Evolutionary conservation across 176 grass and related monocot genomes (phyloP), one percentile per base, ranked within the genome.

Genomic region (Lolium perenne): DNA sequence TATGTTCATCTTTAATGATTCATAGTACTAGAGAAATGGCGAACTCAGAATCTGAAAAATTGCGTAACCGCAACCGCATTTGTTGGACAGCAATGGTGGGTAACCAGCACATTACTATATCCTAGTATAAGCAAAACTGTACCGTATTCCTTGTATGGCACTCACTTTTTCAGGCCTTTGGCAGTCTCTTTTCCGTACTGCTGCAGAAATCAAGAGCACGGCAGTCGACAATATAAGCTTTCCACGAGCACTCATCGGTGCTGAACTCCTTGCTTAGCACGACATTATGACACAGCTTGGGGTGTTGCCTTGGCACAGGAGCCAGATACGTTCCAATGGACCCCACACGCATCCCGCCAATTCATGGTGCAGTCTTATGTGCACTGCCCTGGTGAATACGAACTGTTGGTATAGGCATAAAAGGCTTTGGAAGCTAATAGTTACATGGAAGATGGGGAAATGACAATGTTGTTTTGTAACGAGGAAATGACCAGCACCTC

Each of bases 11-110:
- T 50, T 81, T 71, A 82, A n/a, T n/a, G 29, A 71, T 60, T 64
- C 32, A 77, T 40, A 29, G 29, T 41, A 82, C 22, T 20, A 76
- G 60, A 89, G 47, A 50, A 86, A 35, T 86, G 69, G 66, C 54
- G 73, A 10, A 25, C 17, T 51, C 77, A 63, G 26, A 64, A 80
- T 80, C 32, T 62, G 75, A 47, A 23, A n/a, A 18, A 81, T 3
- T 57, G 12, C 67, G 23, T 57, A 60, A 88, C 55, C 21, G 56
- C 15, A 43, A 60, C 48, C 76, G 7, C 20, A 38, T 48, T 53
- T 82, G 61, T 71, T 72, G 59, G 70, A 12, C 50, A 85, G 57
- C 16, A 62, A 51, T 53, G 51, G 15, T 81, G 77, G 18, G 23
- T 26, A 89, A 81, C n/a, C 3, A 82, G 32, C 51, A 73, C 38